Conservation (phyloP, 1,284 basidiomycete species). For the Xanthoconium separans region DNA sequence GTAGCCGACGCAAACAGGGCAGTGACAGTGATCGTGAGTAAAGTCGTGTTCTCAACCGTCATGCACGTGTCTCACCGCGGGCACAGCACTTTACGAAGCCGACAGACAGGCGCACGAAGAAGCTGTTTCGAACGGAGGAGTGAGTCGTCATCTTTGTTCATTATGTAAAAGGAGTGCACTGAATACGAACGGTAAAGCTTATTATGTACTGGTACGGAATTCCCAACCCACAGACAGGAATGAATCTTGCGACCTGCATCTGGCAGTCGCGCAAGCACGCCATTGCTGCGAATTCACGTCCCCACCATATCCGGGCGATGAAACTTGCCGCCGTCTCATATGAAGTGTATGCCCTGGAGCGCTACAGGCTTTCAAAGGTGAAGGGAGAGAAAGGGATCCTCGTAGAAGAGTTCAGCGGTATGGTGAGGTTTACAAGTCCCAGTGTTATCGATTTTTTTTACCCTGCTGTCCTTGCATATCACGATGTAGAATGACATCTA, state of each 20-base stretch:
- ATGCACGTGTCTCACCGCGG: constrained; percentile 8
- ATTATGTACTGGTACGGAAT: constrained; percentile 90
- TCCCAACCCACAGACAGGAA: constrained; percentile 69
- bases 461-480: neutral
- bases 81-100: constrained; percentile 76
- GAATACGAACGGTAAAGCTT: constrained; percentile 42
- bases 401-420: constrained; percentile 59
- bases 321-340: constrained; percentile 75
- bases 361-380: constrained; percentile 68
- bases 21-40: constrained; percentile 67
- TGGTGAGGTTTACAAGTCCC: constrained; percentile 44
- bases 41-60: neutral
- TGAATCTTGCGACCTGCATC: constrained; percentile 93
- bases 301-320: constrained; percentile 82
- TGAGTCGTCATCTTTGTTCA: constrained; percentile 35
- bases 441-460: constrained; percentile 1
- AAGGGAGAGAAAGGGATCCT: constrained; percentile 54
- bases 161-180: constrained; percentile 1
- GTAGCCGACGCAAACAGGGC: constrained; percentile 71
- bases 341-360: constrained; percentile 76
- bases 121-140: constrained; percentile 82
- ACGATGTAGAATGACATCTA: neutral
- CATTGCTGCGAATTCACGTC: constrained; percentile 73
- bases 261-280: constrained; percentile 89
- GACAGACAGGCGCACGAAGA: constrained; percentile 88